phyloP scores from a whole-genome alignment of 2,329 filamentous ascomycete genomes.

The Lizonia empirigonia region DNA sequence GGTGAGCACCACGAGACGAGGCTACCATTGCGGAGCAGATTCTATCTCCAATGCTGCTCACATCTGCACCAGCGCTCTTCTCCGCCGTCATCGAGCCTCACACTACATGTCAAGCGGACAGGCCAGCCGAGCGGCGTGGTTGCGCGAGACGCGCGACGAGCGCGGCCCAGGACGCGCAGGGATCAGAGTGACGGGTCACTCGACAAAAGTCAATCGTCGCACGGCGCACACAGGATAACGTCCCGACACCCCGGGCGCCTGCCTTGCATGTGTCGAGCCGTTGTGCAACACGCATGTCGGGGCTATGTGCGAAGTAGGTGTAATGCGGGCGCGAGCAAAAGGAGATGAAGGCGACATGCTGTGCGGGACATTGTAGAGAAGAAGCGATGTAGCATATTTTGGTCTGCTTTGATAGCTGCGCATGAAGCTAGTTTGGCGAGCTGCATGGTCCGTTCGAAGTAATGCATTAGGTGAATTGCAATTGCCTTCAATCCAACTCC shows the following conservation, averaged over 20 bases:
- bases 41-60: no score
- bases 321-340: neutral
- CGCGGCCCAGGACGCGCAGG: no score
- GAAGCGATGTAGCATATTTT: neutral
- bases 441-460: neutral
- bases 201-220: neutral
- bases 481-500: constrained; percentile 8
- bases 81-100: no score
- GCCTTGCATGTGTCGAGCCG: neutral
- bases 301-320: neutral
- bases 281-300: neutral
- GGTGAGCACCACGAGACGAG: no score
- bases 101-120: no score
- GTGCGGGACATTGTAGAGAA: neutral
- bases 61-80: no score
- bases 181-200: no score
- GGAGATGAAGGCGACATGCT: neutral
- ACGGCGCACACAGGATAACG: neutral
- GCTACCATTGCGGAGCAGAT: no score
- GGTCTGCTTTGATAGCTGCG: constrained; percentile 2
- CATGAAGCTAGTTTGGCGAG: neutral
- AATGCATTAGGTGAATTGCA: constrained; percentile 10
- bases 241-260: neutral
- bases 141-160: neutral
- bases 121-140: neutral